phyloP scores from a whole-genome alignment of 2,329 filamentous ascomycete genomes.

The Penicillium freii region DNA sequence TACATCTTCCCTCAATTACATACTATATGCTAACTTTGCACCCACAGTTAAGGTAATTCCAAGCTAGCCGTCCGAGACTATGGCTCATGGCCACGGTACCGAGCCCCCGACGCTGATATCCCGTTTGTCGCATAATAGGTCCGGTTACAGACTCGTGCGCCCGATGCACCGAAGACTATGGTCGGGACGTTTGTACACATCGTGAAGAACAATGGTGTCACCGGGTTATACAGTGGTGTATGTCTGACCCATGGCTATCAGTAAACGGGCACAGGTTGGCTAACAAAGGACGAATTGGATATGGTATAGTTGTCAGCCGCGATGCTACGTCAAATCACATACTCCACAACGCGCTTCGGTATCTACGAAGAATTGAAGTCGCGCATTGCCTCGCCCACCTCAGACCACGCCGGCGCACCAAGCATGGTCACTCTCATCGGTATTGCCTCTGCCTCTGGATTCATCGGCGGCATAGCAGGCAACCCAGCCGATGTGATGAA shows the following conservation, averaged over 20 bases:
- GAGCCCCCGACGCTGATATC: slow-evolving; percentile 12
- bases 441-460: slow-evolving; percentile 79
- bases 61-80: slow-evolving; percentile 4
- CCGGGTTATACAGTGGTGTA: slow-evolving; percentile 81
- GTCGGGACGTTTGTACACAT: slow-evolving; percentile 81
- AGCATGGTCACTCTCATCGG: slow-evolving; percentile 74
- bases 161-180: slow-evolving; percentile 77
- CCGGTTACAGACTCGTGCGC: slow-evolving; percentile 78
- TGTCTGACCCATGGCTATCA: neutral
- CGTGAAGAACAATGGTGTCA: slow-evolving; percentile 69
- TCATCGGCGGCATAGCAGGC: slow-evolving; percentile 82
- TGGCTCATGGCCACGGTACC: slow-evolving; percentile 1
- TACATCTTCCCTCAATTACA: neutral
- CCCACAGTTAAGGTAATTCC: slow-evolving; percentile 54
- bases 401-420: slow-evolving; percentile 50
- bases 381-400: slow-evolving; percentile 50
- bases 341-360: slow-evolving; percentile 93
- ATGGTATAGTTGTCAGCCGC: slow-evolving; percentile 71
- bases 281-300: slow-evolving; percentile 6
- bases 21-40: slow-evolving; percentile 22
- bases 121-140: slow-evolving; percentile 55
- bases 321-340: slow-evolving; percentile 88
- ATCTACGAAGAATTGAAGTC: slow-evolving; percentile 92
- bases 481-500: slow-evolving; percentile 97
- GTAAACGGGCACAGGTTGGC: neutral